phyloP scores from a whole-genome alignment of 345 rosid species.

The Excoecaria cochinchinensis region DNA sequence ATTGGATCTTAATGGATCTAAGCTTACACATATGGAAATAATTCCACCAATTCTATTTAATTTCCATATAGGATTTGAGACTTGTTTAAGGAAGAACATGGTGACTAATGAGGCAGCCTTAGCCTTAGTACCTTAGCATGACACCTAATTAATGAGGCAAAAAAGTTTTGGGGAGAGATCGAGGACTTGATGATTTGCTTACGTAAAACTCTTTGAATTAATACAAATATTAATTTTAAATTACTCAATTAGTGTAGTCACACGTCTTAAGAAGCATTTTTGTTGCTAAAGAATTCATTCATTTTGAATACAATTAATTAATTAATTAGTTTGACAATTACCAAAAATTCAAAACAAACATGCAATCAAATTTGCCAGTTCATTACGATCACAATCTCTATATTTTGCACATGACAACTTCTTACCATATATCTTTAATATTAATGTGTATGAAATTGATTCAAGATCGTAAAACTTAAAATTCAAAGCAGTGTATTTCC shows the following conservation, averaged over 20 bases:
- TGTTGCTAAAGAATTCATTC: neutral
- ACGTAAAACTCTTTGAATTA: constrained; percentile 20
- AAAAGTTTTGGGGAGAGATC: neutral
- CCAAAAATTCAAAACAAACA: constrained; percentile 19
- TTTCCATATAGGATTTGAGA: neutral
- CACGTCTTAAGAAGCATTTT: constrained; percentile 29
- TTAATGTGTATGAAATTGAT: too few relatives aligned
- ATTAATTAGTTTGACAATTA: neutral
- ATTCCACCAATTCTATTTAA: neutral
- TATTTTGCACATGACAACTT: constrained; percentile 16
- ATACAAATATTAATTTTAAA: neutral
- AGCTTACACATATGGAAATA: constrained; percentile 16
- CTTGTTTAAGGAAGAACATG: constrained; percentile 27
- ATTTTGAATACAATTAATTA: neutral
- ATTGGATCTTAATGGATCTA: constrained; percentile 8
- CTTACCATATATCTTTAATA: too few relatives aligned
- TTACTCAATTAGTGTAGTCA: constrained; percentile 13
- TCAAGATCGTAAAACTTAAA: too few relatives aligned
- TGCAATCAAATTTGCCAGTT: constrained; percentile 19
- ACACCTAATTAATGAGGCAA: neutral
- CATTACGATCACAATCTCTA: constrained; percentile 14
- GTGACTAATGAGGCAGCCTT: neutral
- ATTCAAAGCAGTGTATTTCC: too few relatives aligned
- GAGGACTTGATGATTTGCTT: constrained; percentile 6
- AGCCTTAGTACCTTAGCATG: constrained; percentile 2